Evolutionary conservation across 148 eudicot species (phyloP).

Genomic region (Fagopyrum esculentum): DNA sequence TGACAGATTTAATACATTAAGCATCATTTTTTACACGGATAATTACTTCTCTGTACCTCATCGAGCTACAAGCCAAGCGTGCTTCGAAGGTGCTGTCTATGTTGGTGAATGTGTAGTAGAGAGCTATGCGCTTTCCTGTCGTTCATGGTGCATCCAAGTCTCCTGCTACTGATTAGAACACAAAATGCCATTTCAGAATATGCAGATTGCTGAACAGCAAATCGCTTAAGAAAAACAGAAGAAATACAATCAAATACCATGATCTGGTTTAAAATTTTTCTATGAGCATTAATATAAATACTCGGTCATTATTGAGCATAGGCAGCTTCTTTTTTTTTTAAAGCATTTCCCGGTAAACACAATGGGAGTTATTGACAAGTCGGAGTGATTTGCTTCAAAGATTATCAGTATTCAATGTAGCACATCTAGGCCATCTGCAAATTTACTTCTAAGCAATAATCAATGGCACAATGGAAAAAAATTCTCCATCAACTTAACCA

Average conservation of each 20-base stretch:
- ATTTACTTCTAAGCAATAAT: background rate
- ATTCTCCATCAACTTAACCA: background rate
- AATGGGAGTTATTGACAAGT: background rate
- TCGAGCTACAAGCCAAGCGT: background rate
- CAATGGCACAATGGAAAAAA: background rate
- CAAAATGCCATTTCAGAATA: background rate
- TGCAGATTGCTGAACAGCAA: background rate
- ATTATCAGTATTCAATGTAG: background rate
- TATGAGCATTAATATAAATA: no score
- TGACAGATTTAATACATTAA: background rate
- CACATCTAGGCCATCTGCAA: background rate
- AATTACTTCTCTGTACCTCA: slow-evolving; percentile 2
- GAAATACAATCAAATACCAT: no score
- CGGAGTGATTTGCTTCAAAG: background rate
- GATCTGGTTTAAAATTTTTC: no score
- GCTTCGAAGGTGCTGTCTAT: background rate
- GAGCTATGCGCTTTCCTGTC: background rate
- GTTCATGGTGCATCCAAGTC: slow-evolving; percentile 7
- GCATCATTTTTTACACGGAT: background rate
- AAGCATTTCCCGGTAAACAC: background rate
- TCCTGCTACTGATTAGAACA: slow-evolving; percentile 1
- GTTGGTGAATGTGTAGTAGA: background rate
- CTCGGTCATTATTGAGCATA: background rate
- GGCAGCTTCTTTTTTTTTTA: background rate
- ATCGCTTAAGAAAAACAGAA: background rate